Conservation (phyloP, 2,329 filamentous ascomycete species). For the Neophaeococcomyces mojaviensis region DNA sequence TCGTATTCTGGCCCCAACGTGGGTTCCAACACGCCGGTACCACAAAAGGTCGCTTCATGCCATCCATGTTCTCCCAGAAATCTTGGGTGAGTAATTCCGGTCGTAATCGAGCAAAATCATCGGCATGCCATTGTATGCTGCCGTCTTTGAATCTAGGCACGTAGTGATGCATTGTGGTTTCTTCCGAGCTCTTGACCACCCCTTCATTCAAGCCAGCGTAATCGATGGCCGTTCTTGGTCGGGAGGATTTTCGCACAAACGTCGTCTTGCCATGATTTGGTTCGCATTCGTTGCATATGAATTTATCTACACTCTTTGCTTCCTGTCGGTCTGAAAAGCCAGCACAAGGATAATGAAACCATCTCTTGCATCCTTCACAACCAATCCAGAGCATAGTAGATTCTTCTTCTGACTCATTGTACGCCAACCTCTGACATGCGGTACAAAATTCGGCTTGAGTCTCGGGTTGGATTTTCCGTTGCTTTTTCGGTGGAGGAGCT, state of each 20-base stretch:
- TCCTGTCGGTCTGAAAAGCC: conserved; percentile 58
- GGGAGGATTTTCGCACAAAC: conserved; percentile 58
- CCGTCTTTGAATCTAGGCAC: conserved; percentile 61
- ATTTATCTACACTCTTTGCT: conserved; percentile 60
- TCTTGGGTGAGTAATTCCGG: conserved; percentile 57
- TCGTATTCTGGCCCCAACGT: conserved; percentile 27
- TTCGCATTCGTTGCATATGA: conserved; percentile 55
- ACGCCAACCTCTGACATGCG: conserved; percentile 49
- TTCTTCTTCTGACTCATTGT: conserved; percentile 45
- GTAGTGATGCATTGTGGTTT: conserved; percentile 60
- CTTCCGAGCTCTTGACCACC: conserved; percentile 56
- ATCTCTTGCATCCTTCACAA: conserved; percentile 61
- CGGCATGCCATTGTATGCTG: conserved; percentile 52
- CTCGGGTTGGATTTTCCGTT: conserved; percentile 12
- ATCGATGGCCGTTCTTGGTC: conserved; percentile 59
- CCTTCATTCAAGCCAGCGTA: conserved; percentile 62
- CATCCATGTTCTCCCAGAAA: conserved; percentile 54
- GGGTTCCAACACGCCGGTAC: conserved; percentile 57
- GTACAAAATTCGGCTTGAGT: conserved; percentile 37
- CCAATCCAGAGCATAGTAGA: conserved; percentile 51
- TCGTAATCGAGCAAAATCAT: conserved; percentile 56
- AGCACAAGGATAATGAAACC: conserved; percentile 62
- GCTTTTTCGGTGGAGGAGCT: conserved; percentile 12
- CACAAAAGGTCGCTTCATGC: conserved; percentile 61
- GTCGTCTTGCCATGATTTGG: conserved; percentile 56